These are phyloP conservation scores for Claviceps cyperi DNA, from an alignment of 2,329 filamentous ascomycete genomes.

Conservation along the genomic window DNA sequence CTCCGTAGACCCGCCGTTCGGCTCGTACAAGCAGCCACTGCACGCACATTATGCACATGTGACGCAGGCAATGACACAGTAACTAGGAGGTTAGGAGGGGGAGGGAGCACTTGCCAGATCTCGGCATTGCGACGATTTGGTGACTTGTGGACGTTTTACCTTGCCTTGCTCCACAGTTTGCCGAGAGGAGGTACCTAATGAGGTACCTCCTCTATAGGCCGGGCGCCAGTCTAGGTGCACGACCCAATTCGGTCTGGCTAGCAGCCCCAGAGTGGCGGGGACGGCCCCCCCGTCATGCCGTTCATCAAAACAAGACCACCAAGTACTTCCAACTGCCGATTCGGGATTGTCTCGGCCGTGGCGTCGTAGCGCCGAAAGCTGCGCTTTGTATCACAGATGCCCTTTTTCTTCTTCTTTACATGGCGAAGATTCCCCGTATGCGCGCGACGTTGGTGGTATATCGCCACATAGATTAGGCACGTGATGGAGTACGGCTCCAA, in stretches of 20 bases:
- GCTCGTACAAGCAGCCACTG: too few relatives aligned
- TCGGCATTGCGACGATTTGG: conserved; percentile 1
- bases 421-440: too few relatives aligned
- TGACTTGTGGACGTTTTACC: not conserved
- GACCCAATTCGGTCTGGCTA: too few relatives aligned
- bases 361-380: not conserved
- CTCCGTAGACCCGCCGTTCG: too few relatives aligned
- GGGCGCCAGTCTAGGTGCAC: too few relatives aligned
- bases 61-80: too few relatives aligned
- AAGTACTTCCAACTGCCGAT: not conserved
- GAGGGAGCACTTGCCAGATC: conserved; percentile 1
- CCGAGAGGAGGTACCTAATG: not conserved
- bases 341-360: not conserved
- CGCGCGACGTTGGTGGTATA: too few relatives aligned
- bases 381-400: not conserved
- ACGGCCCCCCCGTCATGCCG: not conserved
- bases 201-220: not conserved
- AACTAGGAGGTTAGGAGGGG: too few relatives aligned
- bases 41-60: too few relatives aligned
- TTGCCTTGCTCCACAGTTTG: not conserved
- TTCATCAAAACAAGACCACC: not conserved
- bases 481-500: too few relatives aligned
- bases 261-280: too few relatives aligned
- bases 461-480: too few relatives aligned
- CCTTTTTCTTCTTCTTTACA: not conserved